Conservation (phyloP, 345 rosid genomes). For the Salix viminalis region DNA sequence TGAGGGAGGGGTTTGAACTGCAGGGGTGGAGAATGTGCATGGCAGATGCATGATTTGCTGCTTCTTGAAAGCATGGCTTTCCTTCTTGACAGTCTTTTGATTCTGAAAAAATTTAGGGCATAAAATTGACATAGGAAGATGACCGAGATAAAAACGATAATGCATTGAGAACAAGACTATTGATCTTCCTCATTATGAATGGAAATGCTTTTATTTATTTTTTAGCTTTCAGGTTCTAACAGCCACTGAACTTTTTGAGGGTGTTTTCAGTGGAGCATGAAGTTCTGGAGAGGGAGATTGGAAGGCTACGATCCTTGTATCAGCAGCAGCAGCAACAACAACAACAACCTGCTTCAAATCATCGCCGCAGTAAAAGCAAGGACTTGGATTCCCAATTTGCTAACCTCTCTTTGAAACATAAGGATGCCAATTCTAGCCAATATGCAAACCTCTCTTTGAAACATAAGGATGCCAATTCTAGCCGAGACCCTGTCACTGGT, state of each 20-base stretch:
- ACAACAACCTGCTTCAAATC: slow-evolving; percentile 57
- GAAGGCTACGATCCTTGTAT: slow-evolving; percentile 65
- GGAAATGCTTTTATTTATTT: background rate
- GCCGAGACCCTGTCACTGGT: slow-evolving; percentile 59
- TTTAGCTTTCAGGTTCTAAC: background rate
- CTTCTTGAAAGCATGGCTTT: background rate
- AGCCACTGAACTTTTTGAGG: background rate
- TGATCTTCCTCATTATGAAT: background rate
- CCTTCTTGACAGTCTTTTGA: background rate
- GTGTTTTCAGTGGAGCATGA: slow-evolving; percentile 85
- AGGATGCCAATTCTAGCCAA: slow-evolving; percentile 18
- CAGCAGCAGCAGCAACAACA: slow-evolving; percentile 57
- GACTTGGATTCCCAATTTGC: slow-evolving; percentile 89
- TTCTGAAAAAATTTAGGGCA: background rate
- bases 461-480: slow-evolving; percentile 37
- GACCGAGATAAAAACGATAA: background rate
- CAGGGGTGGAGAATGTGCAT: background rate
- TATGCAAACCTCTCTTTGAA: too few relatives aligned
- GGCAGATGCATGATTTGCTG: background rate
- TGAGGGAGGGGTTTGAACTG: background rate
- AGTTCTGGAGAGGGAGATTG: slow-evolving; percentile 87
- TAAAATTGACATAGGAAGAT: background rate
- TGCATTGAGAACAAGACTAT: background rate
- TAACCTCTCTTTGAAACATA: slow-evolving; percentile 68
- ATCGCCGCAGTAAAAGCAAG: slow-evolving; percentile 61